phyloP scores from a whole-genome alignment of 202 grass and related monocot species.

The Tripidium arundinaceum region DNA sequence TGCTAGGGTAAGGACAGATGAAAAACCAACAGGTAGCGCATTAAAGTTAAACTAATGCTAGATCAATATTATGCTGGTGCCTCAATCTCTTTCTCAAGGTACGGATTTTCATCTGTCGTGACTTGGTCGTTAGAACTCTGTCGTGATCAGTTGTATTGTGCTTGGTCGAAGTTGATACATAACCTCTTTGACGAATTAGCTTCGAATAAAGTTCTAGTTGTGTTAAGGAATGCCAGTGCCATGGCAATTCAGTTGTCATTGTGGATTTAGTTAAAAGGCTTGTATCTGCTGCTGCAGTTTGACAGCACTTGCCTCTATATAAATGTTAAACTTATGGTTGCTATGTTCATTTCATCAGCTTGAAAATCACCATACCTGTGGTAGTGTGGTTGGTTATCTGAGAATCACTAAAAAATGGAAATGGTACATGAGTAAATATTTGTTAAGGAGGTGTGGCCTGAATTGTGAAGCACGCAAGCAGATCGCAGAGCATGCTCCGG shows the following conservation, averaged over 20 bases:
- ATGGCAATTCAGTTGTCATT: background rate
- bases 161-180: conserved; percentile 4
- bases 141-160: conserved; percentile 12
- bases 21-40: background rate
- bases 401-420: background rate
- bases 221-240: background rate
- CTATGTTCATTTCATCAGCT: background rate
- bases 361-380: background rate
- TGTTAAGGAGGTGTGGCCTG: background rate
- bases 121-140: no score
- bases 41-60: conserved; percentile 13
- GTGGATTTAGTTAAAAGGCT: background rate
- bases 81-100: background rate
- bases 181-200: conserved; percentile 3
- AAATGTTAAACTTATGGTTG: background rate
- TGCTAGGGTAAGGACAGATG: background rate
- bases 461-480: background rate
- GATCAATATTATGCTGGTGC: background rate
- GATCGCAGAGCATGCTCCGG: background rate
- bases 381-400: background rate
- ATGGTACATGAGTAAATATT: background rate
- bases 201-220: conserved; percentile 35
- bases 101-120: no score
- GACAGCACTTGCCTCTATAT: background rate
- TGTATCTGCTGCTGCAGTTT: background rate